Conservation (phyloP, 352 stramenopile species). For the Phytophthora citricola region DNA sequence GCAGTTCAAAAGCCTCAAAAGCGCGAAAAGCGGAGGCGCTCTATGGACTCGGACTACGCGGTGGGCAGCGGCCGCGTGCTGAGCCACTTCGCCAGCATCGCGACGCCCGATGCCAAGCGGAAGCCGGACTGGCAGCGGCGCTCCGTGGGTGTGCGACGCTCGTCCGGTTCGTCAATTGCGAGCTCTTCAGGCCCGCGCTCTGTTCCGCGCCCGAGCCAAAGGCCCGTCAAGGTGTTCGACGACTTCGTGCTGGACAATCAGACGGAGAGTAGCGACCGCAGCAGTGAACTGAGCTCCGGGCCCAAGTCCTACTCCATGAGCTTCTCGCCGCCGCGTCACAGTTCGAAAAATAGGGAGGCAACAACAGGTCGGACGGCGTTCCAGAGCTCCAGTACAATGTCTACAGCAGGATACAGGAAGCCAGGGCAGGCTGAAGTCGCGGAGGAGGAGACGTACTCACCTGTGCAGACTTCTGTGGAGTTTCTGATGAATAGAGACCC, state of each 20-base stretch:
- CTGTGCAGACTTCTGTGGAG: slow-evolving; percentile 46
- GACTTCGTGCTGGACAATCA: slow-evolving; percentile 43
- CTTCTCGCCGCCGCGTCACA: slow-evolving; percentile 39
- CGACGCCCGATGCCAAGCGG: slow-evolving; percentile 42
- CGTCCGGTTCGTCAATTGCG: slow-evolving; percentile 1
- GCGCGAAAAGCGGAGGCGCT: slow-evolving; percentile 7
- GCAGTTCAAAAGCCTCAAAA: slow-evolving; percentile 26
- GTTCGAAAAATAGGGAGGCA: slow-evolving; percentile 13
- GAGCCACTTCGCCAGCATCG: slow-evolving; percentile 65
- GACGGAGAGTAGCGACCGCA: slow-evolving; percentile 36
- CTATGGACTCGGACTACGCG: slow-evolving; percentile 50
- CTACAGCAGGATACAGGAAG: slow-evolving; percentile 4
- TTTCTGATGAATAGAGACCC: slow-evolving; percentile 67
- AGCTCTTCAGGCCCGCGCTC: slow-evolving; percentile 23
- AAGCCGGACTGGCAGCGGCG: slow-evolving; percentile 36
- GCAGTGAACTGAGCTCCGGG: slow-evolving; percentile 26
- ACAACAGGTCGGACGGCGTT: slow-evolving; percentile 7
- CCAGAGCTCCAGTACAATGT: slow-evolving; percentile 8
- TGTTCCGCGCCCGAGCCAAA: slow-evolving; percentile 14
- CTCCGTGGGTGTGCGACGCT: slow-evolving; percentile 17
- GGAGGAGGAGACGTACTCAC: slow-evolving; percentile 31
- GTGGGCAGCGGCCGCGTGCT: slow-evolving; percentile 64
- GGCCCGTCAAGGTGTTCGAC: slow-evolving; percentile 30
- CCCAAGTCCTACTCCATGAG: slow-evolving; percentile 34
- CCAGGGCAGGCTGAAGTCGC: not conserved